Percentiles rank a stretch among this genome's conserved stretches.
phyloP scores from a whole-genome alignment of 2,329 filamentous ascomycete species.

The Claviceps cyperi region DNA sequence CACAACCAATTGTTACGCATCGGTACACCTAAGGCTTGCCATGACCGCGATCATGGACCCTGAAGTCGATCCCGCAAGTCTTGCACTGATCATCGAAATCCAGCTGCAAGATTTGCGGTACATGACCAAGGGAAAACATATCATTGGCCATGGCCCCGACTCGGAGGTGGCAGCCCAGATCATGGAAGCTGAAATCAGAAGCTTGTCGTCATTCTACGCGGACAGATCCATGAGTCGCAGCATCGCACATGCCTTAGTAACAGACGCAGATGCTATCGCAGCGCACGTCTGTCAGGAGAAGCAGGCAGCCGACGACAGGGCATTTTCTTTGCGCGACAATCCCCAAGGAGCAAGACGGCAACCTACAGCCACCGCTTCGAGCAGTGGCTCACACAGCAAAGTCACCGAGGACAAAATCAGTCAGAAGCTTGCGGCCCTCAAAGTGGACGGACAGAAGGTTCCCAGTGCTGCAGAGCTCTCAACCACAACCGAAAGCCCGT shows the following conservation, averaged over 20 bases:
- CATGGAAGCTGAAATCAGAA: conserved; percentile 7
- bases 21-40: background rate
- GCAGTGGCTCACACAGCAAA: too few species aligned
- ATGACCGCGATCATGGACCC: background rate
- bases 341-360: too few species aligned
- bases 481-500: too few species aligned
- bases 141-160: conserved; percentile 1
- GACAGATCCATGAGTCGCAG: conserved; percentile 10
- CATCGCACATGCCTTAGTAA: conserved; percentile 7
- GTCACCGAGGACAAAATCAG: background rate
- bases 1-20: background rate
- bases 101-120: conserved; percentile 8
- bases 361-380: background rate
- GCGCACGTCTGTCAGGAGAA: background rate
- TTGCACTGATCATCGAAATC: conserved; percentile 9
- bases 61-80: conserved; percentile 6
- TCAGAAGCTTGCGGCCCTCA: background rate
- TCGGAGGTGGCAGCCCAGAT: conserved; percentile 5
- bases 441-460: background rate
- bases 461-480: too few species aligned
- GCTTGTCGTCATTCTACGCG: background rate
- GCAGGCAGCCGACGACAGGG: background rate
- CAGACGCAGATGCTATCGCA: conserved; percentile 6
- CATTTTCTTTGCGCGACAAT: too few species aligned
- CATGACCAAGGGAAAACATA: conserved; percentile 8